A percentile compares a stretch with the other conserved stretches of the same genome.
Evolutionary conservation across 2,329 filamentous ascomycete genomes (phyloP).

Genomic region (Akanthomyces muscarius): DNA sequence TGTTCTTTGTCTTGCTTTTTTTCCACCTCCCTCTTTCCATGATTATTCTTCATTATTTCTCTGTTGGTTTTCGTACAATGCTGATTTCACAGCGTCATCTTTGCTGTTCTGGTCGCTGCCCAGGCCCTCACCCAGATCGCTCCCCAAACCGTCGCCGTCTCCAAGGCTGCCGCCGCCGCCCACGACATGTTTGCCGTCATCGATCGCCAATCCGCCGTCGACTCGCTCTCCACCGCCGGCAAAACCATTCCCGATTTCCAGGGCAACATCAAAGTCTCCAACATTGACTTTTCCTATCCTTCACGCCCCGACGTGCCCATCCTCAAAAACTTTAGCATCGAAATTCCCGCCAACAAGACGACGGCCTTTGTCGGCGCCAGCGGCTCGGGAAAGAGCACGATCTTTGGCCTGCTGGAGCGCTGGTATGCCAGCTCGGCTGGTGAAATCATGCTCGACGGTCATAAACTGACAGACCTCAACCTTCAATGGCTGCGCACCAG

Average conservation of each 20-base stretch:
- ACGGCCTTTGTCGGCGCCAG: slow-evolving; percentile 56
- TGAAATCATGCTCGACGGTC: slow-evolving; percentile 41
- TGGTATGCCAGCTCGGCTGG: slow-evolving; percentile 54
- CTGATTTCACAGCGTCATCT: slow-evolving; percentile 37
- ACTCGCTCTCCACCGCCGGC: slow-evolving; percentile 39
- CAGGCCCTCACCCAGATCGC: slow-evolving; percentile 44
- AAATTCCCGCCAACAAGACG: slow-evolving; percentile 42
- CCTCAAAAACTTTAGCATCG: slow-evolving; percentile 39
- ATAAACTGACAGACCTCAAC: slow-evolving; percentile 40
- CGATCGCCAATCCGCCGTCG: slow-evolving; percentile 40
- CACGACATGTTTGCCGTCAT: slow-evolving; percentile 45
- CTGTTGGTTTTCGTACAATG: not conserved
- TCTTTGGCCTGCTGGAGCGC: slow-evolving; percentile 53
- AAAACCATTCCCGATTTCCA: slow-evolving; percentile 25
- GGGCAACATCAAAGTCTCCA: slow-evolving; percentile 45
- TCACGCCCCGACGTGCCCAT: slow-evolving; percentile 48
- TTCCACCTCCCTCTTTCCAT: not conserved
- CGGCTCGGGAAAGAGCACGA: slow-evolving; percentile 56
- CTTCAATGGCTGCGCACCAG: slow-evolving; percentile 50
- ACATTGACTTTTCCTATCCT: slow-evolving; percentile 54
- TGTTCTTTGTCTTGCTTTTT: not conserved
- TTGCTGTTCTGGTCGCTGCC: slow-evolving; percentile 44
- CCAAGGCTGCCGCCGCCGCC: slow-evolving; percentile 44
- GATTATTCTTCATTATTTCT: not conserved
- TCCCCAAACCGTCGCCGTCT: slow-evolving; percentile 42